These are phyloP conservation scores for Lasiodiplodia sp. DNA, from an alignment of 2,329 filamentous ascomycete genomes.

Conservation along the genomic window DNA sequence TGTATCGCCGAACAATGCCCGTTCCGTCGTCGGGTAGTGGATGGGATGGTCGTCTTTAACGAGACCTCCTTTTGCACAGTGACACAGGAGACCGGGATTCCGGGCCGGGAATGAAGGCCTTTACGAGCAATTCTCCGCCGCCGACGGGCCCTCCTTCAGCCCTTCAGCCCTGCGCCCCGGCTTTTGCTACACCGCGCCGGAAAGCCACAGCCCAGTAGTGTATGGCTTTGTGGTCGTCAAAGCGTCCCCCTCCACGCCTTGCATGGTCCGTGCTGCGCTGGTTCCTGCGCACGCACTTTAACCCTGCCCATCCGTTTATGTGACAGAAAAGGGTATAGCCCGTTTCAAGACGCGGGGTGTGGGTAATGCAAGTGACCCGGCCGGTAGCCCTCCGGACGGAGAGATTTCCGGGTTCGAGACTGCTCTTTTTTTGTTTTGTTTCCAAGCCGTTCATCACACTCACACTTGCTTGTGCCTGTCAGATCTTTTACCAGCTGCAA, in stretches of 20 bases:
- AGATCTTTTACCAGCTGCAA: too few relatives aligned
- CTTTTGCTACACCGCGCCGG: neutral
- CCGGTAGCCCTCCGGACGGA: neutral
- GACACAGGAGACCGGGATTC: neutral
- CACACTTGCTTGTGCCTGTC: neutral
- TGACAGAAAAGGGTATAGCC: neutral
- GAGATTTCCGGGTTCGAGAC: neutral
- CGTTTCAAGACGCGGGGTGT: constrained; percentile 18
- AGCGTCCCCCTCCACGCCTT: neutral
- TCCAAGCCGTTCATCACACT: neutral
- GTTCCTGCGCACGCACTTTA: neutral
- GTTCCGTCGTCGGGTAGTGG: neutral
- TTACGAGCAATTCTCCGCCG: neutral
- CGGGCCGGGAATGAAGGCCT: too few relatives aligned
- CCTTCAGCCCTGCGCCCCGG: neutral
- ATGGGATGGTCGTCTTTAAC: neutral
- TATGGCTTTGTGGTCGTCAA: neutral
- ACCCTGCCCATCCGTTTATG: neutral
- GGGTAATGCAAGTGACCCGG: neutral
- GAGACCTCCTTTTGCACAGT: neutral
- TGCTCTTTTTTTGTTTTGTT: neutral
- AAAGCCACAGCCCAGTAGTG: neutral
- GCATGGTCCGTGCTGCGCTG: neutral
- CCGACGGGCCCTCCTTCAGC: neutral
- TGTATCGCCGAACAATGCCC: constrained; percentile 1